These are phyloP conservation scores for Quercus tomentella DNA, from an alignment of 331 rosid species.

Conservation along the genomic window DNA sequence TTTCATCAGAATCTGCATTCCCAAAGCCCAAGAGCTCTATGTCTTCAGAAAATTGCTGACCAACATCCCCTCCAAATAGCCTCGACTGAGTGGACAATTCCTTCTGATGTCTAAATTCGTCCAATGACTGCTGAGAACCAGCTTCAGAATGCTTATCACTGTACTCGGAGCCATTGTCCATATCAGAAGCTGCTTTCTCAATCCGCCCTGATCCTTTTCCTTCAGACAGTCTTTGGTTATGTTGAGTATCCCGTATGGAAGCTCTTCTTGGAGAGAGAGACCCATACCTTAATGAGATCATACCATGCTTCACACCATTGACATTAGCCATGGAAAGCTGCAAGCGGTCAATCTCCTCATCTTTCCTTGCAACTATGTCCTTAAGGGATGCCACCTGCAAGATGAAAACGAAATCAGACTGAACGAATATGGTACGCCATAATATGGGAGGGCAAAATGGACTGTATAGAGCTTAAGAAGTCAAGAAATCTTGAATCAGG, in stretches of 20 bases:
- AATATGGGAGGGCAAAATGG: background rate
- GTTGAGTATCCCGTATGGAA: slow-evolving; percentile 49
- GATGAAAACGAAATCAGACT: slow-evolving; percentile 22
- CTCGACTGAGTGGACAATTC: slow-evolving; percentile 32
- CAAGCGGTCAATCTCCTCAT: slow-evolving; percentile 79
- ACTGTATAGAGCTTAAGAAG: background rate
- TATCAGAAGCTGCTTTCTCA: slow-evolving; percentile 51
- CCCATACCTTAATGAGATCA: slow-evolving; percentile 40
- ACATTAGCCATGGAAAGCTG: slow-evolving; percentile 49
- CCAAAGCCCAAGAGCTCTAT: slow-evolving; percentile 80
- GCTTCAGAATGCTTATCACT: slow-evolving; percentile 79
- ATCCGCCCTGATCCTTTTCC: slow-evolving; percentile 29
- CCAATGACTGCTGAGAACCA: slow-evolving; percentile 71
- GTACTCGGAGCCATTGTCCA: slow-evolving; percentile 70
- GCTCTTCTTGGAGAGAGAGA: slow-evolving; percentile 68
- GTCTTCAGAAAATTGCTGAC: slow-evolving; percentile 61
- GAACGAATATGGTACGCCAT: background rate
- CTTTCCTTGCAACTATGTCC: slow-evolving; percentile 64
- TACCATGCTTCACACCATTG: slow-evolving; percentile 45
- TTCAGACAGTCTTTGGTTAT: slow-evolving; percentile 35
- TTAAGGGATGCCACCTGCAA: slow-evolving; percentile 76
- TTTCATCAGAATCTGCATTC: slow-evolving; percentile 89
- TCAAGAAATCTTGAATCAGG: background rate
- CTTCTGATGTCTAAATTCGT: slow-evolving; percentile 53
- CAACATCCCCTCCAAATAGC: slow-evolving; percentile 30